Percentiles rank a stretch among this genome's conserved stretches.
These are phyloP conservation scores for Wallacemonas sp. DNA, from an alignment of 208 protist species.

Conservation along the genomic window DNA sequence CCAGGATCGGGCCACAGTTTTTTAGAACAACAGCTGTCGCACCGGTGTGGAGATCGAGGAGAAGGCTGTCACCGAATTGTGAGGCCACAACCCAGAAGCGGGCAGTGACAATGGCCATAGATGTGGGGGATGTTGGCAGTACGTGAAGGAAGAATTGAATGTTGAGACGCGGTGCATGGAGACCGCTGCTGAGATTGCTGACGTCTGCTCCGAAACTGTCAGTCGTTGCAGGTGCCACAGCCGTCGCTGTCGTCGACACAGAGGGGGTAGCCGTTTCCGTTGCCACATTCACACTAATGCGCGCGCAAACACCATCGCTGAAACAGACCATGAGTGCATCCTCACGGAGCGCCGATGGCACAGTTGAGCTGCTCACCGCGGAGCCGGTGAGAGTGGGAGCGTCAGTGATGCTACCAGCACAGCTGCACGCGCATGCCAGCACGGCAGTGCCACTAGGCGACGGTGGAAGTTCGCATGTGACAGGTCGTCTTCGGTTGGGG, in stretches of 20 bases:
- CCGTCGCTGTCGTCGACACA: neutral
- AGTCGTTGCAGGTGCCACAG: no score
- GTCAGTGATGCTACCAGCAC: neutral
- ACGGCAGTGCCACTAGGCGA: constrained; percentile 2
- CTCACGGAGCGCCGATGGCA: neutral
- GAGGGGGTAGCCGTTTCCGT: neutral
- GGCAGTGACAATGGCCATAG: constrained; percentile 17
- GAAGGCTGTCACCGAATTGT: constrained; percentile 48
- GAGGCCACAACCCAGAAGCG: constrained; percentile 58
- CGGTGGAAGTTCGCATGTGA: constrained; percentile 12
- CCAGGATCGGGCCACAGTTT: constrained; percentile 76
- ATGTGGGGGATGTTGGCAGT: constrained; percentile 27
- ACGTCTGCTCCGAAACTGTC: no score
- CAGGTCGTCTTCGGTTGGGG: neutral
- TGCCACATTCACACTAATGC: constrained; percentile 12
- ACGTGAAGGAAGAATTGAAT: constrained; percentile 28
- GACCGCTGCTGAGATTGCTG: neutral
- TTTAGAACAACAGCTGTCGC: constrained; percentile 39
- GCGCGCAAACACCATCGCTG: constrained; percentile 28
- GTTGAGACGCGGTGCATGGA: constrained; percentile 17
- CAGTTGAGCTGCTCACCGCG: no score
- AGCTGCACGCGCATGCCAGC: constrained; percentile 7
- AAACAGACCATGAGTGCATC: constrained; percentile 27
- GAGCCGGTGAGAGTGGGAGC: no score
- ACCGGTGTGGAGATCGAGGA: constrained; percentile 35